Conservation (phyloP, 225 moss, liverwort and hornwort genomes). For the Physcomitrellopsis africana region DNA sequence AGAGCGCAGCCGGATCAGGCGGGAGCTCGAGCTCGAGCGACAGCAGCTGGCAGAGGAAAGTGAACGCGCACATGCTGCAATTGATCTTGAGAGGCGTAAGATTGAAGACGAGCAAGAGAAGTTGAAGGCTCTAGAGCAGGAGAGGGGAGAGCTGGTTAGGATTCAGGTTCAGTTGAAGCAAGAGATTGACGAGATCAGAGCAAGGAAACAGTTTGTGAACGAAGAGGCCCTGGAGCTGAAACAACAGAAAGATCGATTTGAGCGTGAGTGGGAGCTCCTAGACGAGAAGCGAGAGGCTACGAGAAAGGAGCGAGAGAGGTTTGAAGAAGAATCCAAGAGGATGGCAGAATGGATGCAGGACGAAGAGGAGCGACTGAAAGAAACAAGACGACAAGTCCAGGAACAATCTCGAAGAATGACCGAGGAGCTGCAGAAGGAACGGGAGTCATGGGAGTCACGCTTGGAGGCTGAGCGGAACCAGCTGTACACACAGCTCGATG, state of each 20-base stretch:
- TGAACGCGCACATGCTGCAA: constrained; percentile 50
- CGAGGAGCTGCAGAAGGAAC: constrained; percentile 78
- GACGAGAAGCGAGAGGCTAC: constrained; percentile 92
- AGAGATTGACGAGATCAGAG: constrained; percentile 91
- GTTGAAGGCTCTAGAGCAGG: constrained; percentile 82
- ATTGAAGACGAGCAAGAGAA: constrained; percentile 88
- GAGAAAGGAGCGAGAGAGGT: constrained; percentile 78
- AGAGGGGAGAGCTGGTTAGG: constrained; percentile 71
- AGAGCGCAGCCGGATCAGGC: constrained; percentile 47
- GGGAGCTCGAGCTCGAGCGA: constrained; percentile 60
- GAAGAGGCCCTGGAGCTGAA: constrained; percentile 82
- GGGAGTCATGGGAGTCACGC: constrained; percentile 76
- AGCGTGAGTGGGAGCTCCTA: constrained; percentile 93
- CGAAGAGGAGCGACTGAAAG: constrained; percentile 88
- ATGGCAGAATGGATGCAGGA: constrained; percentile 89
- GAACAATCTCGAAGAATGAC: constrained; percentile 68
- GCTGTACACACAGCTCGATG: constrained; percentile 77
- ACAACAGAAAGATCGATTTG: constrained; percentile 86
- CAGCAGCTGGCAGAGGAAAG: constrained; percentile 68
- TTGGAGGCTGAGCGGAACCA: constrained; percentile 84
- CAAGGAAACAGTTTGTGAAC: constrained; percentile 79
- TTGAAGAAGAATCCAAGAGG: constrained; percentile 77
- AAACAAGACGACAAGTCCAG: constrained; percentile 72
- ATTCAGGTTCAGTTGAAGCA: constrained; percentile 83
- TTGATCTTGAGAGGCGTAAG: constrained; percentile 66